These are phyloP conservation scores for Aspergillus sp. DNA, from an alignment of 2,329 filamentous ascomycete genomes.

Conservation along the genomic window DNA sequence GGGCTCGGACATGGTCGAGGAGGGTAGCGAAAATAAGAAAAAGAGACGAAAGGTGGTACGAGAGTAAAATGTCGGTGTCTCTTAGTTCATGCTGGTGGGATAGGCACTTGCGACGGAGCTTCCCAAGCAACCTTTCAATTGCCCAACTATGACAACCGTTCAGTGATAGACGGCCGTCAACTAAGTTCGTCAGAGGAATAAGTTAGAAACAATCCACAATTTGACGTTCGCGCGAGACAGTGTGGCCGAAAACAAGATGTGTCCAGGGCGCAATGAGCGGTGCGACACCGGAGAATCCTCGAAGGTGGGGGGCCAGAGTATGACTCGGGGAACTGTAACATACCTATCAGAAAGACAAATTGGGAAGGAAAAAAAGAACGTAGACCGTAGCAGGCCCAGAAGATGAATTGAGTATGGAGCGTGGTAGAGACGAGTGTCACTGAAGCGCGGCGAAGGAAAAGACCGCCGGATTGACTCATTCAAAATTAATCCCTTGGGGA, in stretches of 20 bases:
- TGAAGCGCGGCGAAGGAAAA: constrained; percentile 4
- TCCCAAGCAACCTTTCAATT: constrained; percentile 2
- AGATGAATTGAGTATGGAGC: not conserved
- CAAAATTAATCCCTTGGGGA: constrained; percentile 7
- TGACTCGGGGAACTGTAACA: not conserved
- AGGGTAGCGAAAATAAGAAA: constrained; percentile 3
- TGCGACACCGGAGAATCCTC: constrained; percentile 1
- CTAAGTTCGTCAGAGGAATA: not conserved
- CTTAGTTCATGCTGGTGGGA: constrained; percentile 17
- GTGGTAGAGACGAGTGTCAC: not conserved
- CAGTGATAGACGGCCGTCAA: not conserved
- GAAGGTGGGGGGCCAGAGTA: not conserved
- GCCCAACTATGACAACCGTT: not conserved
- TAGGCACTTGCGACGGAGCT: constrained; percentile 7
- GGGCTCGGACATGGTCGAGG: constrained; percentile 41
- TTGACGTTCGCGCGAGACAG: not conserved
- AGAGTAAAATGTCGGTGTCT: constrained; percentile 12
- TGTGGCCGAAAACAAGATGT: not conserved
- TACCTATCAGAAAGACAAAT: not conserved
- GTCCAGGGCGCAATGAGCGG: constrained; percentile 1
- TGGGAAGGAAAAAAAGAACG: not conserved
- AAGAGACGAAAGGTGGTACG: constrained; percentile 10
- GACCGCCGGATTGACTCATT: constrained; percentile 12
- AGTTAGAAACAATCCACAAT: not conserved
- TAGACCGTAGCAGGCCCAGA: not conserved